These are phyloP conservation scores for Ophiorrhiza pumila DNA, from an alignment of 257 asterid species.

Conservation along the genomic window DNA sequence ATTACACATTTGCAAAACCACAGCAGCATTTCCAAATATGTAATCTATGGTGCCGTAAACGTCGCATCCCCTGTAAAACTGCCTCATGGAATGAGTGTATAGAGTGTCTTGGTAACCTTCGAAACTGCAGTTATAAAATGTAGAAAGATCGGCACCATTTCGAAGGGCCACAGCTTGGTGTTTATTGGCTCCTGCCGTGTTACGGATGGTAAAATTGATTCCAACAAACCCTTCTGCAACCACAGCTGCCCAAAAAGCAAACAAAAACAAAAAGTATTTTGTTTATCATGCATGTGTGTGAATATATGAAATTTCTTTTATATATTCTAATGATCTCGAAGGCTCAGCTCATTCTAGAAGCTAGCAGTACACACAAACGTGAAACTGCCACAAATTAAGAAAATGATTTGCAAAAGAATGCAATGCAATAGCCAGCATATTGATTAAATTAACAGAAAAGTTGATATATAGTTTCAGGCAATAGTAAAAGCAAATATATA, in stretches of 20 bases:
- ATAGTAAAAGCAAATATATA: neutral
- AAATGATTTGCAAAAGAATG: too few species aligned
- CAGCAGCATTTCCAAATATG: conserved; percentile 37
- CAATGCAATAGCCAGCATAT: too few species aligned
- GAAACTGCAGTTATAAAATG: conserved; percentile 30
- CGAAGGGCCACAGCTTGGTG: conserved; percentile 35
- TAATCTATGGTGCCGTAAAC: conserved; percentile 35
- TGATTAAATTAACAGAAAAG: too few species aligned
- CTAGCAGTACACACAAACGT: too few species aligned
- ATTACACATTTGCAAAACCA: conserved; percentile 31
- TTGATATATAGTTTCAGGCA: too few species aligned
- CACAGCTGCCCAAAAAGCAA: conserved; percentile 12
- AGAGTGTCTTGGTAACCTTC: conserved; percentile 36
- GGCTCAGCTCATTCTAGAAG: too few species aligned
- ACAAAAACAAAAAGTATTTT: neutral
- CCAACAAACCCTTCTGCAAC: conserved; percentile 30
- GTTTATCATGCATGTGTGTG: too few species aligned
- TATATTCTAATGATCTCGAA: too few species aligned
- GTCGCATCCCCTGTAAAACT: conserved; percentile 32
- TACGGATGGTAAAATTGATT: conserved; percentile 26
- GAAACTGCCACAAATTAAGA: too few species aligned
- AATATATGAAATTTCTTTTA: too few species aligned
- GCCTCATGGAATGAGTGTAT: conserved; percentile 26
- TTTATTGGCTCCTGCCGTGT: conserved; percentile 32
- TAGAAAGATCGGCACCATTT: conserved; percentile 30